Base-by-base conservation (phyloP, 192 early-diverging fungal genomes). In the Allomyces macrogynus region DNA sequence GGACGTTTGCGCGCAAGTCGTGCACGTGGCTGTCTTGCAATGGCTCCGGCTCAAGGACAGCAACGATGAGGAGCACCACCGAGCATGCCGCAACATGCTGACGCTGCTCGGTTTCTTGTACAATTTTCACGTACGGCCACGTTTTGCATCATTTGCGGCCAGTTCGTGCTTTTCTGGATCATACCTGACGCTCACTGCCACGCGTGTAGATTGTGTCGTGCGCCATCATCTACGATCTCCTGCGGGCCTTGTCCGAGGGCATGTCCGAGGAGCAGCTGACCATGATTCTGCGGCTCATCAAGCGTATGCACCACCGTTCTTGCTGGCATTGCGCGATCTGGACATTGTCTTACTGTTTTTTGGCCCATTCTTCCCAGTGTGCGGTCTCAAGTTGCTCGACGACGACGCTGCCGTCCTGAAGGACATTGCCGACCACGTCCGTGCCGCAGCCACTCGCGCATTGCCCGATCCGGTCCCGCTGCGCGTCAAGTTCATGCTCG, bases 361-460 rank as follows among this genome's bases (percentile, higher is more conserved):
- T n/a, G n/a, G n/a, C n/a, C n/a, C 5, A 22, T 54, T 61, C 62
- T 60, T 43, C 20, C 24, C 32, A 79, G 74, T 85, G 18, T 86
- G 80, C 61, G 95, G 94, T 26, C 75, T 80, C 62, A 87, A 94
- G 75, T 76, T 99, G 64, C 82, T 93, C 61, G 71, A 79, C 27
- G 95, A 99, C 78, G 95, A 99, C 71, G 93, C 95, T 22, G 72
- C 83, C 14, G 80, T 88, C 4, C 76, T 99, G 42, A 95, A 95
- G 72, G 90, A 95, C 62, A 90, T 96, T 65, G 87, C 97, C 64
- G 68, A 72, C 14, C 61, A 72, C 64, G 72, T 73, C 23, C 71
- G 66, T 60, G 72, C 78, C 25, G 63, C 68, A 18, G 74, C 73
- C 23, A 63, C 66, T 22, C 63, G 66, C 16, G 67, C 60, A 7